Conservation (phyloP, 306 rosid genomes). For the Castanea mollissima region DNA sequence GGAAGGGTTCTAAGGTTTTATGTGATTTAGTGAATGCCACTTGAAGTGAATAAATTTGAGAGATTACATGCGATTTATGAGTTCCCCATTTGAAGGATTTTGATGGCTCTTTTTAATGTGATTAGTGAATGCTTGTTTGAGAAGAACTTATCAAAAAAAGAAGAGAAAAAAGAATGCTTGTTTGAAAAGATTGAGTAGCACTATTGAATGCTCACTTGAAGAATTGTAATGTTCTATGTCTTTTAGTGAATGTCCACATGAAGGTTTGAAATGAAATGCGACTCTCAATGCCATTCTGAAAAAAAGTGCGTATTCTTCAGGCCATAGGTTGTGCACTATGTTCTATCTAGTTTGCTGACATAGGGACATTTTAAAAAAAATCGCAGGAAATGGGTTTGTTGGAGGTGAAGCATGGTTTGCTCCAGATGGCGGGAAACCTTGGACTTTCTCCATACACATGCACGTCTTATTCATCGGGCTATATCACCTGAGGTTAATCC, state of each 20-base stretch:
- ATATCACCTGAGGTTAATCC: slow-evolving; percentile 83
- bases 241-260: background rate
- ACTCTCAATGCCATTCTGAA: background rate
- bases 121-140: background rate
- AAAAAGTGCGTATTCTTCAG: background rate
- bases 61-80: background rate
- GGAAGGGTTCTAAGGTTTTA: background rate
- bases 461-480: slow-evolving; percentile 84
- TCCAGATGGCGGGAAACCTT: slow-evolving; percentile 89
- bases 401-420: slow-evolving; percentile 98
- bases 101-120: background rate
- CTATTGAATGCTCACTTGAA: background rate
- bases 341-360: slow-evolving; percentile 3
- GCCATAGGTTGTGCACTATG: background rate
- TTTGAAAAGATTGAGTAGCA: background rate
- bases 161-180: background rate
- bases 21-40: background rate
- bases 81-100: background rate
- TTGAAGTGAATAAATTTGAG: background rate
- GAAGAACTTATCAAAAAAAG: background rate
- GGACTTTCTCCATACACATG: slow-evolving; percentile 90
- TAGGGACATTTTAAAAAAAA: background rate
- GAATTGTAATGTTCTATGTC: background rate
- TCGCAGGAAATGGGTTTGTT: slow-evolving; percentile 83
- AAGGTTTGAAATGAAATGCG: background rate